phyloP scores from a whole-genome alignment of 163 green algal species.

The Chlamydomonas reinhardtii region DNA sequence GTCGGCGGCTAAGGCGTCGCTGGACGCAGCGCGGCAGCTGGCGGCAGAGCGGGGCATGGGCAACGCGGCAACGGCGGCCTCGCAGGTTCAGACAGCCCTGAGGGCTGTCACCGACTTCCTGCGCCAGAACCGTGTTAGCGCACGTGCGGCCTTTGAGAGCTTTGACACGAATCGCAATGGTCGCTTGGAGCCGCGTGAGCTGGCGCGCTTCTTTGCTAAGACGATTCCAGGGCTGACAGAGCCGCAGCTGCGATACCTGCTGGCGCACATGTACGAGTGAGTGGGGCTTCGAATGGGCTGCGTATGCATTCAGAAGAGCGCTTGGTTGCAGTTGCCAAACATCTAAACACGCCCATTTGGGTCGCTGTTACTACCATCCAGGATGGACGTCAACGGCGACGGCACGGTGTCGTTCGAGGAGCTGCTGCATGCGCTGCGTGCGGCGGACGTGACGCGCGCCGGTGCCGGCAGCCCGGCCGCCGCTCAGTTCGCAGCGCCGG shows the following conservation, averaged over 20 bases:
- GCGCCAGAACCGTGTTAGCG: conserved; percentile 11
- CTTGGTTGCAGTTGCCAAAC: too few relatives aligned
- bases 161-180: conserved; percentile 49
- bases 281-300: background rate
- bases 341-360: too few relatives aligned
- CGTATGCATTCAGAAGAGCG: too few relatives aligned
- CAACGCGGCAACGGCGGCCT: background rate
- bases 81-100: conserved; percentile 27
- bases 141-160: conserved; percentile 11
- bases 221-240: conserved; percentile 8
- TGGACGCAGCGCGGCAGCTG: conserved; percentile 23
- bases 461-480: too few relatives aligned
- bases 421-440: conserved; percentile 36
- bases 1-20: conserved; percentile 39
- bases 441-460: background rate
- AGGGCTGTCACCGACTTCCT: conserved; percentile 28
- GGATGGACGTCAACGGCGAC: conserved; percentile 38
- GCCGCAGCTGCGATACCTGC: conserved; percentile 26
- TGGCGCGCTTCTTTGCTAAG: conserved; percentile 27
- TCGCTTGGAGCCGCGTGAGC: conserved; percentile 47
- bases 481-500: background rate
- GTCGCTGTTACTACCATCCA: too few relatives aligned
- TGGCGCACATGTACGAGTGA: conserved; percentile 43
- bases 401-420: conserved; percentile 33
- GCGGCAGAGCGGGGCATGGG: conserved; percentile 13